These are phyloP conservation scores for Xylaria sp. DNA, from an alignment of 2,329 filamentous ascomycete genomes.

Conservation along the genomic window DNA sequence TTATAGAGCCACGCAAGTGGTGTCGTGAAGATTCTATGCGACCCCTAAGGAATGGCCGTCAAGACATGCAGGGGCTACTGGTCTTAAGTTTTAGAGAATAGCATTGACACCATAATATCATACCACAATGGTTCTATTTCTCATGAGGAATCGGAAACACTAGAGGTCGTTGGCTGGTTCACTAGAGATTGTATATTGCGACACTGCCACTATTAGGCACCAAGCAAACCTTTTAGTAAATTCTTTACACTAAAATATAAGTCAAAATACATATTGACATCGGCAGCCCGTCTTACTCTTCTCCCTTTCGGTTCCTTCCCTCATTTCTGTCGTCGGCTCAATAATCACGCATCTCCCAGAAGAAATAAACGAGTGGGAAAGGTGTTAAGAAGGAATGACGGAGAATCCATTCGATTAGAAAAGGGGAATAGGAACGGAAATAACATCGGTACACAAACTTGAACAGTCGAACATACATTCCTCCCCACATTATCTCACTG, in stretches of 20 bases:
- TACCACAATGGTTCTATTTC: neutral
- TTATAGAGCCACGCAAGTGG: neutral
- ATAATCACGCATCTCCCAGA: neutral
- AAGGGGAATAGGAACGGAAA: neutral
- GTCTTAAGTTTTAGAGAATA: neutral
- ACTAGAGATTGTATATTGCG: constrained; percentile 7
- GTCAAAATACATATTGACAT: neutral
- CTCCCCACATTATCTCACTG: neutral
- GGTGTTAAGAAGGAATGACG: neutral
- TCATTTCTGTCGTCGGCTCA: neutral
- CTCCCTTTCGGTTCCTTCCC: neutral
- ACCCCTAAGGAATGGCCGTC: neutral
- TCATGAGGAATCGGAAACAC: neutral
- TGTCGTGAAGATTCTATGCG: neutral
- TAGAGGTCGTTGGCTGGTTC: neutral
- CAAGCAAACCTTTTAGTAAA: constrained; percentile 2
- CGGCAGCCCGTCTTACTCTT: neutral
- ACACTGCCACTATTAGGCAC: neutral
- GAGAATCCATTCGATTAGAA: neutral
- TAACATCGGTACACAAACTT: neutral
- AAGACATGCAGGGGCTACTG: constrained; percentile 13
- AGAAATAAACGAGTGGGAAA: neutral
- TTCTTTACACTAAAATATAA: neutral
- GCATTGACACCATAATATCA: neutral
- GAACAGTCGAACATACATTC: neutral